Conservation (phyloP, 345 rosid genomes). For the Combretum micranthum region DNA sequence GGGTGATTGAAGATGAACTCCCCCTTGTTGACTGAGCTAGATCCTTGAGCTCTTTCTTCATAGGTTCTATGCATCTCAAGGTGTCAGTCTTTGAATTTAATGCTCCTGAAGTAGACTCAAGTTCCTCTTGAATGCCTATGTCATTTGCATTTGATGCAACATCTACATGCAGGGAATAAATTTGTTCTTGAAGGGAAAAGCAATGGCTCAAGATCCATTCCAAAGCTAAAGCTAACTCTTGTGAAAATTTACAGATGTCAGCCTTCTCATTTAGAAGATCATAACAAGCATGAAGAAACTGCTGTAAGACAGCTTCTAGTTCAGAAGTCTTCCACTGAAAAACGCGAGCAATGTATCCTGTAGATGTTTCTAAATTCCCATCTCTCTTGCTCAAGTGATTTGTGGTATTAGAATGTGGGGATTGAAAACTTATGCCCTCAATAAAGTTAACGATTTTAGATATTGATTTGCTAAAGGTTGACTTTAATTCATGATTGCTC, state of each 20-base stretch:
- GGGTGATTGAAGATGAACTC: constrained; percentile 20
- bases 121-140: constrained; percentile 17
- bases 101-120: constrained; percentile 17
- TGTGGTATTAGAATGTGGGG: constrained; percentile 12
- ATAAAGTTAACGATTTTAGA: constrained; percentile 55
- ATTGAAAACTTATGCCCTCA: constrained; percentile 47
- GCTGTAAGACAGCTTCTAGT: constrained; percentile 38
- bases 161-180: constrained; percentile 7
- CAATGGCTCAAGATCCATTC: constrained; percentile 89
- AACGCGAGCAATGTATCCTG: constrained; percentile 64
- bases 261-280: constrained; percentile 54
- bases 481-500: constrained; percentile 15
- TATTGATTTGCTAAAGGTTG: constrained; percentile 48
- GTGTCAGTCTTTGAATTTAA: constrained; percentile 25
- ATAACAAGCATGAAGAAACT: constrained; percentile 58
- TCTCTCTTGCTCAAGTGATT: constrained; percentile 33
- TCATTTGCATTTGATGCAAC: constrained; percentile 10
- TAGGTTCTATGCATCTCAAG: constrained; percentile 15
- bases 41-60: constrained; percentile 22
- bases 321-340: constrained; percentile 92
- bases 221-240: constrained; percentile 52
- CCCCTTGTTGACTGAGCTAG: constrained; percentile 22
- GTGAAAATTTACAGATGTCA: constrained; percentile 45
- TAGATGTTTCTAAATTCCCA: constrained; percentile 38
- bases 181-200: constrained; percentile 65